A percentile compares a stretch with the other conserved stretches of the same genome.
Evolutionary conservation across 2,329 filamentous ascomycete genomes (phyloP).

Genomic region (Rhinocladiella mackenziei): DNA sequence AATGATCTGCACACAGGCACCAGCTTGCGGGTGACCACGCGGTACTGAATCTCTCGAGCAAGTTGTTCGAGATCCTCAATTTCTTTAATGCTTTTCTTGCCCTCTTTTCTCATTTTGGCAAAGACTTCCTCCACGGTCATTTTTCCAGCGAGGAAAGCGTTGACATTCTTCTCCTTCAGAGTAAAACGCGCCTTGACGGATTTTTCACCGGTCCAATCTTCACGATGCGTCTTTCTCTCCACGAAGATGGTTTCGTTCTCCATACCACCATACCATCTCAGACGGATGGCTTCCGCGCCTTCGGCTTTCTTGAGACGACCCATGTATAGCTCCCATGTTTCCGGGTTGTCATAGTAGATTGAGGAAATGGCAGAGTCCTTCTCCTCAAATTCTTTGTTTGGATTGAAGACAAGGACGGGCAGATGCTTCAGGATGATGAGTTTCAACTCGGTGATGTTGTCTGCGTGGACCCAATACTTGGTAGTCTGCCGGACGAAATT

Average conservation of each 20-base stretch:
- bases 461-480: slow-evolving; percentile 98
- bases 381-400: slow-evolving; percentile 90
- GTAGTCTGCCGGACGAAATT: slow-evolving; percentile 97
- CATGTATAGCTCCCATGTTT: slow-evolving; percentile 90
- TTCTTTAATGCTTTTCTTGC: slow-evolving; percentile 87
- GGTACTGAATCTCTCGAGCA: slow-evolving; percentile 89
- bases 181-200: slow-evolving; percentile 96
- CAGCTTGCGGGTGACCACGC: slow-evolving; percentile 79
- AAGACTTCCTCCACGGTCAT: slow-evolving; percentile 85
- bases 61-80: slow-evolving; percentile 86
- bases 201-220: slow-evolving; percentile 99
- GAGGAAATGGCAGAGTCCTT: slow-evolving; percentile 94
- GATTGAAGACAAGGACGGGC: slow-evolving; percentile 93
- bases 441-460: slow-evolving; percentile 97
- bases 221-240: slow-evolving; percentile 94
- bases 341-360: slow-evolving; percentile 95
- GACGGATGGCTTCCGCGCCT: slow-evolving; percentile 90
- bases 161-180: slow-evolving; percentile 96
- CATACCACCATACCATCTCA: slow-evolving; percentile 98
- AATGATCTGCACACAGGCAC: slow-evolving; percentile 90
- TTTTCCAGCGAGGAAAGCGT: slow-evolving; percentile 79
- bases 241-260: slow-evolving; percentile 92
- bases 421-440: slow-evolving; percentile 97
- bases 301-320: slow-evolving; percentile 96
- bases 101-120: slow-evolving; percentile 91